phyloP scores from a whole-genome alignment of 1,284 basidiomycete species.

The Trichosporon sp. region DNA sequence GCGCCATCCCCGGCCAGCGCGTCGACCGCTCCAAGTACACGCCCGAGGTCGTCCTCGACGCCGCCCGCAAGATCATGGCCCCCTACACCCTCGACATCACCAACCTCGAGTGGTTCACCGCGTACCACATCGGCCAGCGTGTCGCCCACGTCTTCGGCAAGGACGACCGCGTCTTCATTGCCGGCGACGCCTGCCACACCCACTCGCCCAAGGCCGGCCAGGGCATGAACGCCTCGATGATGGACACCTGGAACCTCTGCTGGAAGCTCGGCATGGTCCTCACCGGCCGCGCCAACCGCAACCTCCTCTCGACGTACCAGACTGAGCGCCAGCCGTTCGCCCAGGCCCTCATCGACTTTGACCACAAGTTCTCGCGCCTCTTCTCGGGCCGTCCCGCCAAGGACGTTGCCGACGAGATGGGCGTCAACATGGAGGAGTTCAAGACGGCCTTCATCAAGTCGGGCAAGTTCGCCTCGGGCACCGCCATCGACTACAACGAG shows the following conservation, averaged over 20 bases:
- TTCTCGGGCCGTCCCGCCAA: slow-evolving; percentile 26
- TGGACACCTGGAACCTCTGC: slow-evolving; percentile 46
- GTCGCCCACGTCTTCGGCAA: slow-evolving; percentile 24
- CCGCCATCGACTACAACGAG: slow-evolving; percentile 20
- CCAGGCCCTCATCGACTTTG: slow-evolving; percentile 38
- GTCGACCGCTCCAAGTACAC: slow-evolving; percentile 29
- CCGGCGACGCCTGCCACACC: slow-evolving; percentile 43
- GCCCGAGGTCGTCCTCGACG: slow-evolving; percentile 32
- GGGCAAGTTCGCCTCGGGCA: slow-evolving; percentile 21
- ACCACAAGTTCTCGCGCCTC: slow-evolving; percentile 37
- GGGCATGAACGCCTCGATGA: slow-evolving; percentile 41
- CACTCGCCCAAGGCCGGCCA: slow-evolving; percentile 43
- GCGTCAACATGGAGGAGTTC: slow-evolving; percentile 23
- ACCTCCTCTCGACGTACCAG: slow-evolving; percentile 51
- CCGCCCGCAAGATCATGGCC: slow-evolving; percentile 36
- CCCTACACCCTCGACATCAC: slow-evolving; percentile 40
- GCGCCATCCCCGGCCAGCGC: slow-evolving; percentile 16
- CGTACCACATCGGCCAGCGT: slow-evolving; percentile 44
- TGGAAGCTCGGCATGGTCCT: slow-evolving; percentile 56
- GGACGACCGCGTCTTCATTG: slow-evolving; percentile 37
- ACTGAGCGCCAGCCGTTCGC: slow-evolving; percentile 48
- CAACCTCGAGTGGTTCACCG: slow-evolving; percentile 42
- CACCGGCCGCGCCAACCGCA: slow-evolving; percentile 44
- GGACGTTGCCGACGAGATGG: slow-evolving; percentile 21
- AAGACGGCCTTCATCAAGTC: slow-evolving; percentile 20